These are phyloP conservation scores for Pichia sp. DNA, from an alignment of 1,139 yeast species.

Conservation along the genomic window DNA sequence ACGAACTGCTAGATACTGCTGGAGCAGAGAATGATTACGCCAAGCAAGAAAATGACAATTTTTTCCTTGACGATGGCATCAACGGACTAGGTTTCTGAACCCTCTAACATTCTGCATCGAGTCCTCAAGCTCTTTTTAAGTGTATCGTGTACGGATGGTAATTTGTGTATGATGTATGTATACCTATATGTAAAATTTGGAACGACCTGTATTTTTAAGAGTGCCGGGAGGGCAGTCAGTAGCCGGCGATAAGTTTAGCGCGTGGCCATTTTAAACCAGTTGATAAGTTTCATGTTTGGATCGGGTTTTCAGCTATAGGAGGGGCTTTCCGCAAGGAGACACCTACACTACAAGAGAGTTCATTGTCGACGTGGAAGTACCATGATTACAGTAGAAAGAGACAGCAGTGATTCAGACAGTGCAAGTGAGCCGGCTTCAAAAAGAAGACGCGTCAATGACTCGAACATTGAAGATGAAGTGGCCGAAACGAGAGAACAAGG, in stretches of 20 bases:
- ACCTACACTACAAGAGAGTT: no score
- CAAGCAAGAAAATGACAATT: constrained; percentile 8
- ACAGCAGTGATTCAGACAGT: neutral
- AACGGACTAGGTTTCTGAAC: constrained; percentile 10
- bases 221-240: no score
- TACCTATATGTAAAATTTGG: neutral
- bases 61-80: constrained; percentile 14
- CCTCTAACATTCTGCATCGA: neutral
- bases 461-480: no score
- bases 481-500: no score
- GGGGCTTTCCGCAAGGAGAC: no score
- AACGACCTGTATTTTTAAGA: neutral
- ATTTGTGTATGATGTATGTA: neutral
- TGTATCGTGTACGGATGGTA: neutral
- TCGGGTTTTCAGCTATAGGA: no score
- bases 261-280: neutral
- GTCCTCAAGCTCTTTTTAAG: neutral
- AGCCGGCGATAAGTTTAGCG: no score
- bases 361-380: no score
- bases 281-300: neutral
- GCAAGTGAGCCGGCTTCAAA: neutral
- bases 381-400: neutral
- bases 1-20: neutral
- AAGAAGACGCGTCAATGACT: constrained; percentile 2
- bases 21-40: constrained; percentile 2